These are phyloP conservation scores for Ophiosphaerella herpotricha DNA, from an alignment of 2,329 filamentous ascomycete species.

Conservation along the genomic window DNA sequence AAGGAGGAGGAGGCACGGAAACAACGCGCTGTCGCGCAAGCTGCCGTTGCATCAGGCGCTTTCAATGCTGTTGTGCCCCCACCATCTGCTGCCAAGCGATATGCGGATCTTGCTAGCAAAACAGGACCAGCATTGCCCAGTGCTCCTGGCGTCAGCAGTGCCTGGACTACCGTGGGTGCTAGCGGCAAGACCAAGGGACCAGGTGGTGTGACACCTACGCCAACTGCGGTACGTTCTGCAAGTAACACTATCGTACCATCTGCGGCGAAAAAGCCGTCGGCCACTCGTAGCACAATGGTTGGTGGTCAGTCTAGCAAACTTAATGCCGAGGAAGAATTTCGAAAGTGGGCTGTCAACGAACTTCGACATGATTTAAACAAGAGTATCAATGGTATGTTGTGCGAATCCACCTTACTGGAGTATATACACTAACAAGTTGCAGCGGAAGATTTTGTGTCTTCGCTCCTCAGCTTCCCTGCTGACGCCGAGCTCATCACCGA, in stretches of 20 bases:
- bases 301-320: slow-evolving; percentile 51
- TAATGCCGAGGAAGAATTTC: slow-evolving; percentile 86
- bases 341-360: slow-evolving; percentile 85
- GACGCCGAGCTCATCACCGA: slow-evolving; percentile 86
- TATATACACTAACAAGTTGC: slow-evolving; percentile 19
- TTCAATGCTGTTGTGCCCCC: slow-evolving; percentile 52
- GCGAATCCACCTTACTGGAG: background rate
- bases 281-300: slow-evolving; percentile 54
- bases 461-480: slow-evolving; percentile 73
- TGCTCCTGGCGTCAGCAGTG: slow-evolving; percentile 55
- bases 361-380: slow-evolving; percentile 74
- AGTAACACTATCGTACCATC: slow-evolving; percentile 51
- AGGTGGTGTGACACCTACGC: slow-evolving; percentile 59
- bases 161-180: slow-evolving; percentile 95
- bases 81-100: slow-evolving; percentile 73
- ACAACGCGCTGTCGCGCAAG: slow-evolving; percentile 66
- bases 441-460: slow-evolving; percentile 82
- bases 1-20: slow-evolving; percentile 93
- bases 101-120: slow-evolving; percentile 92
- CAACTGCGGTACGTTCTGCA: slow-evolving; percentile 53
- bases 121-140: slow-evolving; percentile 53
- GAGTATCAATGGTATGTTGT: slow-evolving; percentile 66
- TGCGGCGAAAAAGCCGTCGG: slow-evolving; percentile 59
- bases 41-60: slow-evolving; percentile 51
- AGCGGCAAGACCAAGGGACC: slow-evolving; percentile 88